Base-by-base conservation (phyloP, 306 rosid genomes). In the Crotalaria pallida region DNA sequence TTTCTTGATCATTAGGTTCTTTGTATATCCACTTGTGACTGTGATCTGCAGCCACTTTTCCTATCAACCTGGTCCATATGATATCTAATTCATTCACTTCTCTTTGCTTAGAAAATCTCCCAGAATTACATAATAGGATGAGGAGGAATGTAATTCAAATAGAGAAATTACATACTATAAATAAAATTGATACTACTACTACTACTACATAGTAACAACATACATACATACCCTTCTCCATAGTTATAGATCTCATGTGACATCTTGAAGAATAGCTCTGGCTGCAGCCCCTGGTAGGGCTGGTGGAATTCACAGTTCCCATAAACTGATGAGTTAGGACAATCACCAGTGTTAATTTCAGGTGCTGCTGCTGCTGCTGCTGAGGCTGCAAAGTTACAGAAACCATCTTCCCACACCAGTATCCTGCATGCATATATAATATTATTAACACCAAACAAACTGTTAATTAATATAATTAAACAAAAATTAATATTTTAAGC, bases 221-320 rank as follows among this genome's bases (percentile, higher is more conserved):
- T n/a, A 21, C 4, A 21, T 10, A 41, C 67, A 58, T 83, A 91
- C 99, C 99, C 99, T 84, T 95, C 99, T 33, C 99, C 99, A 53
- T 86, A 95, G 83, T 95, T 95, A 69, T 95, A 95, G 92, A 95
- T 95, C 97, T 95, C 99, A 69, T 95, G 99, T 17, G 99, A 95
- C 99, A 95, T 91, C 91, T 95, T 95, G 89, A 95, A n/a, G n/a
- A n/a, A 95, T 59, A 91, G 96, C 81, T 95, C 99, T 0, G 97
- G 97, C 59, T 91, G 96, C 26, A 95, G 82, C 17, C 97, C 97
- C 51, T 84, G 96, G 76, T 79, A 85, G 53, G 79, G 88, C 48
- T 85, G 96, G n/a, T n/a, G n/a, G 67, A 88, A 81, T 17, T 90
- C 92, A 80, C 85, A 82, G 85, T 86, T 84, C 13, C 89, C 85